Evolutionary conservation across 139 green algal genomes (phyloP), one percentile per base, ranked within the genome.

Genomic region (Ettlia oleoabundans): DNA sequence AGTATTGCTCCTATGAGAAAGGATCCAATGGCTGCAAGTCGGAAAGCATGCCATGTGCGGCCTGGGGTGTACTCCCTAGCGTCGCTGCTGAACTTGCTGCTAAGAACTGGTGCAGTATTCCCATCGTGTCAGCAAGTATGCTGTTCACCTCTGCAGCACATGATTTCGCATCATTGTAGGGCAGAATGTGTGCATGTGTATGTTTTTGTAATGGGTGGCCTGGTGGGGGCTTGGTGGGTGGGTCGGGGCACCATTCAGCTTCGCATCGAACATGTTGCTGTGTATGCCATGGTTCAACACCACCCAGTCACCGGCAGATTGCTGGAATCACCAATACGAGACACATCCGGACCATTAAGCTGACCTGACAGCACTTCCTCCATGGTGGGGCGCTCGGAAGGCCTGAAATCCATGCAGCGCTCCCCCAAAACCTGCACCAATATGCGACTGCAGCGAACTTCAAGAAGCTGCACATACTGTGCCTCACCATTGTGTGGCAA

Each of bases 21-120:
- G 73, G 73, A 35, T 80, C 73, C 1, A 35, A 69, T 26, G 73
- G 73, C 73, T 68, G 73, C 52, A 80, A 47, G 26, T 64, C 32
- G 33, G 73, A 15, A 19, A 64, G 52, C 53, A 19, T 24, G 32
- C 47, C 47, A 4, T n/a, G n/a, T n/a, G n/a, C n/a, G n/a, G n/a
- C n/a, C 22, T 33, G 71, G 21, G 13, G 13, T 24, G 47, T 15
- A 58, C 71, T 2, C 2, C 53, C 35, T 10, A 40, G 32, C 2
- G 53, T 33, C 1, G 78, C 65, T 0, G 33, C 35, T 4, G 65
- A 37, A 47, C 37, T 65, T 33, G 78, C 78, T 0, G 79, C 68
- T 47, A 88, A 55, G 52, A 88, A 88, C 42, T 85, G 80, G 37
- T 86, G 79, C 35, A 88, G 64, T 30, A 88, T 88, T 53, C 71